phyloP scores from a whole-genome alignment of 305 asterid species.

The Fraxinus greggii region DNA sequence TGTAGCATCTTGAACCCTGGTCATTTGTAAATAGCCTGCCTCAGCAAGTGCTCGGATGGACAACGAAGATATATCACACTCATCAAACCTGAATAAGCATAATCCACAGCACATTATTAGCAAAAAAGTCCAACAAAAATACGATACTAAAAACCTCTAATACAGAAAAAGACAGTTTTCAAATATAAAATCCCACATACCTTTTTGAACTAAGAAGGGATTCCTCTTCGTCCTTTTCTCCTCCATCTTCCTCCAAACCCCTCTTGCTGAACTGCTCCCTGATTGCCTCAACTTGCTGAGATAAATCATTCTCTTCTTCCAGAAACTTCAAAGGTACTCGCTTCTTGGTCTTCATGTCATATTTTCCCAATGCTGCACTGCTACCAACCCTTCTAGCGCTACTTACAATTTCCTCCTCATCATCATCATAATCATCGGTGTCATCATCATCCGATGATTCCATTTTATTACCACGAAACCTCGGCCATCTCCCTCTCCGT shows the following conservation, averaged over 20 bases:
- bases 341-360: slow-evolving; percentile 57
- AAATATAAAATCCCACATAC: slow-evolving; percentile 37
- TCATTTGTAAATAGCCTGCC: slow-evolving; percentile 89
- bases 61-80: slow-evolving; percentile 61
- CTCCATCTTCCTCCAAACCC: slow-evolving; percentile 38
- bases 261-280: slow-evolving; percentile 57
- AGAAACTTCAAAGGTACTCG: slow-evolving; percentile 59
- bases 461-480: slow-evolving; percentile 37
- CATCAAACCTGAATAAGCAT: slow-evolving; percentile 74
- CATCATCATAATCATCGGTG: slow-evolving; percentile 40
- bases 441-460: slow-evolving; percentile 50
- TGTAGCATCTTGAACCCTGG: slow-evolving; percentile 84
- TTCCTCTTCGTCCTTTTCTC: slow-evolving; percentile 41
- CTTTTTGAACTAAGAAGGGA: slow-evolving; percentile 64
- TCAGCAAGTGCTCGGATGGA: slow-evolving; percentile 73
- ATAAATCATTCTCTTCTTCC: slow-evolving; percentile 67
- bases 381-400: slow-evolving; percentile 38
- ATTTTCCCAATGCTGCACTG: slow-evolving; percentile 74
- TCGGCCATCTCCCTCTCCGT: slow-evolving; percentile 49
- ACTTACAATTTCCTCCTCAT: slow-evolving; percentile 32
- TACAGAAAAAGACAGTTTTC: background rate
- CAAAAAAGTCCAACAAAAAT: slow-evolving; percentile 16
- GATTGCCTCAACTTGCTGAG: slow-evolving; percentile 59
- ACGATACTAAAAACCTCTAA: background rate
- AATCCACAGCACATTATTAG: slow-evolving; percentile 25